phyloP scores from a whole-genome alignment of 2,329 filamentous ascomycete species.

The Nemania diffusa region DNA sequence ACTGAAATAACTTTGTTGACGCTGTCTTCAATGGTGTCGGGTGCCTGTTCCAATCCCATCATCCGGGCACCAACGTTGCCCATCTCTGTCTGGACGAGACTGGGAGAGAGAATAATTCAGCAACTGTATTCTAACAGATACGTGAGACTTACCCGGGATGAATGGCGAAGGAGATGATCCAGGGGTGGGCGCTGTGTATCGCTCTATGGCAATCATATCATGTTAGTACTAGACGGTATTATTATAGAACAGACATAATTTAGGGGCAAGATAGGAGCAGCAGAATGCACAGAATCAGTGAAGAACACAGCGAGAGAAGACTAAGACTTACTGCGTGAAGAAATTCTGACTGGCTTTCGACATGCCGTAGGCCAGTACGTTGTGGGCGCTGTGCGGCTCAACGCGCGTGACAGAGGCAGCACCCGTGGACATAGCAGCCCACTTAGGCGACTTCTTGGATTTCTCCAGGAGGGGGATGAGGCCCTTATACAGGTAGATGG shows the following conservation, averaged over 20 bases:
- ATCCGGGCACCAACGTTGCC: background rate
- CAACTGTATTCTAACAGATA: background rate
- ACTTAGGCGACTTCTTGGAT: conserved; percentile 19
- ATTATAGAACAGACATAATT: no score
- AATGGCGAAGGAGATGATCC: background rate
- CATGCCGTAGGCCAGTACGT: conserved; percentile 4
- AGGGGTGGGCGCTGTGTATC: background rate
- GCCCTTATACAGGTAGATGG: conserved; percentile 23
- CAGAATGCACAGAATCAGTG: background rate
- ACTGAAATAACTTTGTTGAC: background rate
- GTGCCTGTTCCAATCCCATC: conserved; percentile 4
- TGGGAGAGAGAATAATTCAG: background rate
- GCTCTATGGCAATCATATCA: background rate
- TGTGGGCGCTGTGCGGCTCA: background rate
- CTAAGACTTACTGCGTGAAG: conserved; percentile 12
- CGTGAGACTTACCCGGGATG: conserved; percentile 3
- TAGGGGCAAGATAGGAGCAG: no score
- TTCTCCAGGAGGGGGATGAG: conserved; percentile 39
- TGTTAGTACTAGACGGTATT: background rate
- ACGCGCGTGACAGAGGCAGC: background rate
- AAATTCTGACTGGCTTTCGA: conserved; percentile 20
- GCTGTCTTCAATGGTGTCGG: background rate
- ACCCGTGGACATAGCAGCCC: background rate
- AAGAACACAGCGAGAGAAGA: background rate
- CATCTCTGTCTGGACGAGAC: conserved; percentile 10